A percentile compares a stretch with the other conserved stretches of the same genome.
These are phyloP conservation scores for Lachancea sp. DNA, from an alignment of 805 yeast genomes.

Conservation along the genomic window DNA sequence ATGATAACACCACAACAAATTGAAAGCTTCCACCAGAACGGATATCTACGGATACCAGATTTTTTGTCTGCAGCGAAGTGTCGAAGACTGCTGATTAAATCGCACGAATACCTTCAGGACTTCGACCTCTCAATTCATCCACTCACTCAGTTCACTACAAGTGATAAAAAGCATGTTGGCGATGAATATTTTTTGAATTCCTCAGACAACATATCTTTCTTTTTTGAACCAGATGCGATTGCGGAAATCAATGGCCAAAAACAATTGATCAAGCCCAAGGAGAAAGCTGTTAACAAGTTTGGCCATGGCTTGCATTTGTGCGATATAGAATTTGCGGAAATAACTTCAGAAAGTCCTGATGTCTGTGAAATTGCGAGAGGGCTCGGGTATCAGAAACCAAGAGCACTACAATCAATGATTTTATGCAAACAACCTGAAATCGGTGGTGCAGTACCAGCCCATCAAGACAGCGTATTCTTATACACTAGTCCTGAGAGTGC, in stretches of 20 bases:
- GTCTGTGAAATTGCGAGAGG: conserved; percentile 46
- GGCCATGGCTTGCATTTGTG: conserved; percentile 71
- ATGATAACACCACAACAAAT: conserved; percentile 45
- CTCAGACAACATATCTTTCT: conserved; percentile 60
- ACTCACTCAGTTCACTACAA: conserved; percentile 60
- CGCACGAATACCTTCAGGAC: conserved; percentile 40
- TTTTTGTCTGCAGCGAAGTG: conserved; percentile 45
- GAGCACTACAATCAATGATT: conserved; percentile 72
- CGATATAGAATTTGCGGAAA: conserved; percentile 41
- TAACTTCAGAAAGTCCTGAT: conserved; percentile 44
- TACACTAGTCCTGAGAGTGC: conserved; percentile 68
- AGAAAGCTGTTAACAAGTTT: conserved; percentile 61
- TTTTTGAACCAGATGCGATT: conserved; percentile 68
- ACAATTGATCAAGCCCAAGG: conserved; percentile 45
- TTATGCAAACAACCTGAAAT: conserved; percentile 73
- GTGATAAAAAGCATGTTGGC: conserved; percentile 55
- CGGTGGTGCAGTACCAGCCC: conserved; percentile 70
- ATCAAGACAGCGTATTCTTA: conserved; percentile 68
- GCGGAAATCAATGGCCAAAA: conserved; percentile 37
- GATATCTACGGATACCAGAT: conserved; percentile 53
- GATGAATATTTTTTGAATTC: conserved; percentile 66
- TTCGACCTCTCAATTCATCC: conserved; percentile 58
- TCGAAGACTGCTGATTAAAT: conserved; percentile 35
- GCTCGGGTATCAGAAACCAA: conserved; percentile 54
- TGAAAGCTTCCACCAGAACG: conserved; percentile 44